These are phyloP conservation scores for Nitzschia sp. DNA, from an alignment of 108 stramenopile species.

Conservation along the genomic window DNA sequence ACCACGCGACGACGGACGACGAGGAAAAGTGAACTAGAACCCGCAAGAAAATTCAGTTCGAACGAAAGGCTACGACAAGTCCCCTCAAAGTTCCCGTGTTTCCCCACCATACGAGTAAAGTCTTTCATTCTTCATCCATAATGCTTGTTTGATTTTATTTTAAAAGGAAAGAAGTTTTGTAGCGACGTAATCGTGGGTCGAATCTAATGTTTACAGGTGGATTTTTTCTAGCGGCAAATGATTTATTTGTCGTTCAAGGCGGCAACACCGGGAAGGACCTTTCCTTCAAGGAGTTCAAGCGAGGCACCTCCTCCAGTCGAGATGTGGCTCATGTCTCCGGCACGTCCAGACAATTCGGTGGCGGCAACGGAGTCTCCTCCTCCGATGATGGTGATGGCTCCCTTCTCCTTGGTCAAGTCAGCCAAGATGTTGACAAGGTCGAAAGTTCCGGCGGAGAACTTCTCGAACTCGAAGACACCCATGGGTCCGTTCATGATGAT, in stretches of 20 bases:
- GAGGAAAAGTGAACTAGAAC: too few species aligned
- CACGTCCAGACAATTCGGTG: slow-evolving; percentile 89
- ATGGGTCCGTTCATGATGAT: slow-evolving; percentile 99
- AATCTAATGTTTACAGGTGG: neutral
- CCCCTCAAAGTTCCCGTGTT: too few species aligned
- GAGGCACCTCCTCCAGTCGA: slow-evolving; percentile 99
- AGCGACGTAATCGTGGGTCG: too few species aligned
- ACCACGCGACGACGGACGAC: too few species aligned
- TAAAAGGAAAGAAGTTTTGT: too few species aligned
- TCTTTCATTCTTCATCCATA: too few species aligned
- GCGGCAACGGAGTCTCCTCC: slow-evolving; percentile 99
- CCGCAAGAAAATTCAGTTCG: too few species aligned
- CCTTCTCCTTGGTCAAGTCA: slow-evolving; percentile 89
- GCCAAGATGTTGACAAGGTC: slow-evolving; percentile 95
- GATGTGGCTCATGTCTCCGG: slow-evolving; percentile 97
- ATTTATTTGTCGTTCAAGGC: slow-evolving; percentile 92
- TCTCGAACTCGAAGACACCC: slow-evolving; percentile 99
- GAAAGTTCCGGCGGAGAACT: slow-evolving; percentile 94
- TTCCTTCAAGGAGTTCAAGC: slow-evolving; percentile 97
- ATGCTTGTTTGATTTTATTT: too few species aligned
- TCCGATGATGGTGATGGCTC: slow-evolving; percentile 97
- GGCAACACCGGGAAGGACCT: slow-evolving; percentile 97
- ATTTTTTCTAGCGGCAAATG: neutral
- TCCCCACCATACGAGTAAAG: too few species aligned
- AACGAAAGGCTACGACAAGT: too few species aligned